Conservation (phyloP, 1,284 basidiomycete genomes). For the Ustilago sp. region DNA sequence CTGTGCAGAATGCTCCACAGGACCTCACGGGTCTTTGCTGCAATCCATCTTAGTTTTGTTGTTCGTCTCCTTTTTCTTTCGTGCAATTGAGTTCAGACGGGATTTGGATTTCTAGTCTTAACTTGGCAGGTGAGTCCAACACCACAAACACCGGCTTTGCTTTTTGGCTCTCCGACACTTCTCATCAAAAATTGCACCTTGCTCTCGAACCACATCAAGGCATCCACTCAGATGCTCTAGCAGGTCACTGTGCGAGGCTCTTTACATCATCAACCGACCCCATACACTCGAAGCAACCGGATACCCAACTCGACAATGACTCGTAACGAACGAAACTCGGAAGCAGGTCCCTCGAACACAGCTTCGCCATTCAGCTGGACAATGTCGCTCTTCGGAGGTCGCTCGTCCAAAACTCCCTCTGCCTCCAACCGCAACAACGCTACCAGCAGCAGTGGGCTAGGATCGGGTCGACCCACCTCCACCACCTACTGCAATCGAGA, state of each 20-base stretch:
- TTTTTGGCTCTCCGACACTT: too few species aligned
- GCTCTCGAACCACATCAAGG: background rate
- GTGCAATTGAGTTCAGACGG: too few species aligned
- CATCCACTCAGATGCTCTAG: constrained; percentile 1
- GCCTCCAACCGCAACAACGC: background rate
- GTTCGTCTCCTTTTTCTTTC: too few species aligned
- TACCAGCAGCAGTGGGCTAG: background rate
- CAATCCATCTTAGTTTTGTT: too few species aligned
- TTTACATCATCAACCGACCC: background rate
- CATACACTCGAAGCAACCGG: background rate
- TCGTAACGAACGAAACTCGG: background rate
- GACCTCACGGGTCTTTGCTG: too few species aligned
- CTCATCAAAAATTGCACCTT: background rate
- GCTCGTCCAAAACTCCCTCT: constrained; percentile 7
- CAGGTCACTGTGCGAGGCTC: background rate
- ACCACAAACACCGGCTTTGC: background rate
- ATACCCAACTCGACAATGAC: constrained; percentile 1
- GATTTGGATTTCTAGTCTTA: background rate
- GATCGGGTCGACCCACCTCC: constrained; percentile 25
- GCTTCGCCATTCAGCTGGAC: constrained; percentile 27
- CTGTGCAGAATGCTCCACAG: too few species aligned
- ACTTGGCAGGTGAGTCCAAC: constrained; percentile 12
- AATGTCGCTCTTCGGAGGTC: constrained; percentile 38
- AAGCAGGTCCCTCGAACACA: constrained; percentile 24
- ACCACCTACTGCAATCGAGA: constrained; percentile 15